Base-by-base conservation (phyloP, 257 asterid genomes). In the Salvia miltiorrhiza region DNA sequence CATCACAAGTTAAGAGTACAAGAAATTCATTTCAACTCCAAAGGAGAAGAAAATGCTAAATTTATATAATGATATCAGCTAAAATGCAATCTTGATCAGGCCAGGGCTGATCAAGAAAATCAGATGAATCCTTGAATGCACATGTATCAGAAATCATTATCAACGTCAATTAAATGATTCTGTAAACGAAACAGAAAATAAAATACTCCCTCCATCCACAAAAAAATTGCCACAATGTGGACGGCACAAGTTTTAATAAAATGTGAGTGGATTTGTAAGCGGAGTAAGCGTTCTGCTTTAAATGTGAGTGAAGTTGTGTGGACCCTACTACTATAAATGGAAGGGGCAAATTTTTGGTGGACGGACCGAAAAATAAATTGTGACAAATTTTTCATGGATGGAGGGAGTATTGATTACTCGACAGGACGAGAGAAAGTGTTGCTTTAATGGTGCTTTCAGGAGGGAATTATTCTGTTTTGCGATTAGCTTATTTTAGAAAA, bases 31-130 rank as follows among this genome's bases (percentile, higher is more conserved):
- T n/a, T 35, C 32, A 70, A 47, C 33, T 47, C 16, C 20, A 65
- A 39, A 23, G 48, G 56, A 19, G 59, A 41, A 69, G 17, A 30
- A 49, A 28, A 50, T 30, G 35, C 35, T 40, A 19, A 26, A 33
- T 68, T 28, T 19, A 67, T 24, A n/a, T 23, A 73, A 55, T 52
- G 45, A 50, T 49, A 37, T 52, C 50, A n/a, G 58, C 45, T 48
- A 32, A n/a, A n/a, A 30, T 9, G 0, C 45, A n/a, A 14, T 43
- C 49, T 10, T 55, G 32, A 54, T 40, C 65, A 69, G 66, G 66
- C 32, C 37, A 9, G 30, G 30, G 23, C 32, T 1, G 9, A 60
- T 28, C 39, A 65, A 55, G 72, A 72, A 54, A 54, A 57, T n/a
- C 67, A 41, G 47, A 63, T 20, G 26, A 63, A 53, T 52, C 37